Evolutionary conservation across 169 alveolate species (phyloP), one percentile per base, ranked within the genome.

Genomic region (Perkinsus olseni): DNA sequence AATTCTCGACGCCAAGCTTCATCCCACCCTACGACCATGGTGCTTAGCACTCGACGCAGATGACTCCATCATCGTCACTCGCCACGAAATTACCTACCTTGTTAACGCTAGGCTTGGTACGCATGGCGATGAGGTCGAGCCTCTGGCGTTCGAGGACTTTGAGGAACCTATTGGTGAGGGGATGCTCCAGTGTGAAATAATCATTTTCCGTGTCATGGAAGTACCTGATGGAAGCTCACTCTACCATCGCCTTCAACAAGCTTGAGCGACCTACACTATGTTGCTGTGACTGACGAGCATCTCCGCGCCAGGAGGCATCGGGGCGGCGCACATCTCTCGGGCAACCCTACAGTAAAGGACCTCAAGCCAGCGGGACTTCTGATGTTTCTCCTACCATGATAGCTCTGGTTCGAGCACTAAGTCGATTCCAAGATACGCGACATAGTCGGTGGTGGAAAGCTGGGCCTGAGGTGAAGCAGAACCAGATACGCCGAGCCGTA

Each of bases 331-430:
- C 95, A 93, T 93, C 48, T 93, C 95, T 74, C 95, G 21, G 28
- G 94, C 95, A 28, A 93, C 93, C 62, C 62, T 45, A 45, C 6
- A 45, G 24, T 10, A 17, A 17, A 45, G 17, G 17, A 10, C n/a
- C n/a, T n/a, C n/a, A n/a, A n/a, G n/a, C n/a, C n/a, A n/a, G n/a
- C n/a, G n/a, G n/a, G n/a, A n/a, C n/a, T n/a, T n/a, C n/a, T 10
- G 62, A 17, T 45, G 17, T 45, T 10, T 45, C 6, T 45, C 62
- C 17, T 45, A 45, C 95, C 95, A 93, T 0, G 94, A 31, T 0
- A 93, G 95, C 39, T 93, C 95, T 20, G 95, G 95, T 74, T 93
- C 95, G 74, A 93, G n/a, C 74, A 92, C 93, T 0, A 93, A 93
- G 91, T 92, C 92, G 93, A 93, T 93, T 28, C 95, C 95, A 51